Evolutionary conservation across 2,329 filamentous ascomycete genomes (phyloP).

Genomic region (Dactylellina sp.): DNA sequence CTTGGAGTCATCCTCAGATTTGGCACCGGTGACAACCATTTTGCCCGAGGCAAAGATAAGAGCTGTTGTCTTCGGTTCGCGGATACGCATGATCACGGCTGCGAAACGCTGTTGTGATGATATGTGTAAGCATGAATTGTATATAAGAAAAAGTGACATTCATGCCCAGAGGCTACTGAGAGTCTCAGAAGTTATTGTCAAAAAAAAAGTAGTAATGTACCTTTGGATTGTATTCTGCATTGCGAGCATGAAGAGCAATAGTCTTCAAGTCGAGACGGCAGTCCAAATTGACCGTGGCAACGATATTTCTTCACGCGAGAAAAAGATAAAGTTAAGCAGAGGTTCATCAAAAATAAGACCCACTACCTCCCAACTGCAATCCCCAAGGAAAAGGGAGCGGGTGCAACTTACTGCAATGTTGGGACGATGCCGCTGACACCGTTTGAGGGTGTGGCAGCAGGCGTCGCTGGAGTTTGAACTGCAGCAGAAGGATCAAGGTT

Average conservation of each 20-base stretch:
- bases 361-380: conserved; percentile 58
- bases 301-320: conserved; percentile 83
- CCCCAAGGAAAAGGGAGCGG: conserved; percentile 60
- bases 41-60: conserved; percentile 98
- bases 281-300: conserved; percentile 97
- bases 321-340: conserved; percentile 66
- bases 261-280: conserved; percentile 98
- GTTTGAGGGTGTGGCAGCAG: conserved; percentile 86
- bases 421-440: conserved; percentile 90
- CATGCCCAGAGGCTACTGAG: conserved; percentile 54
- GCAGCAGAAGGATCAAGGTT: conserved; percentile 66
- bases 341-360: conserved; percentile 61
- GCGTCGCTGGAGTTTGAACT: conserved; percentile 75
- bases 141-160: conserved; percentile 56
- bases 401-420: conserved; percentile 87
- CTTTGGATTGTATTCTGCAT: conserved; percentile 99
- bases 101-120: conserved; percentile 82
- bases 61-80: conserved; percentile 97
- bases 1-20: conserved; percentile 97
- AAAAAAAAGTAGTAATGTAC: conserved; percentile 70
- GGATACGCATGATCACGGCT: conserved; percentile 99
- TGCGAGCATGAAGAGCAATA: conserved; percentile 96
- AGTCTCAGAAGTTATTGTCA: conserved; percentile 60
- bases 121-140: conserved; percentile 62
- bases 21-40: conserved; percentile 99